Conservation (phyloP, 805 yeast species). For the Wickerhamomyces mucosus region DNA sequence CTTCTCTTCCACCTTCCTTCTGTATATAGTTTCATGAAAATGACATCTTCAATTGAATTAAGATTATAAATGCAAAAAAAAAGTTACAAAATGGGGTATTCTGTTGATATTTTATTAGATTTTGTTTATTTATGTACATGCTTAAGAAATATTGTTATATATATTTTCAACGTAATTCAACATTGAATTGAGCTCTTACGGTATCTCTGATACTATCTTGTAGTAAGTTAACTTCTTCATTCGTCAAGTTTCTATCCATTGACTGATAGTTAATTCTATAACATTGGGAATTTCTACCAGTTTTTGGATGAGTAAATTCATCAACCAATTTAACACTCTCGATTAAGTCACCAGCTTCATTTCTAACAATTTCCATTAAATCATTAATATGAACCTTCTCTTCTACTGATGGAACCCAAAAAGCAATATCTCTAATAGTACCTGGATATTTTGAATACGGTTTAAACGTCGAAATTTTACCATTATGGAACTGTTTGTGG, state of each 20-base stretch:
- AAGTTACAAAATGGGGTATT: no score
- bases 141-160: neutral
- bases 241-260: conserved; percentile 87
- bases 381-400: conserved; percentile 66
- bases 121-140: neutral
- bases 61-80: no score
- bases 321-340: conserved; percentile 79
- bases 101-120: no score
- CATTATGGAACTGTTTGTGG: conserved; percentile 55
- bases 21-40: no score
- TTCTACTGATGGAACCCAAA: conserved; percentile 60
- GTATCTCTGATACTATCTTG: conserved; percentile 56
- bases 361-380: conserved; percentile 86
- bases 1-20: no score
- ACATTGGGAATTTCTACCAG: conserved; percentile 68
- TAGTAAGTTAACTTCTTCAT: conserved; percentile 68
- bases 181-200: conserved; percentile 41
- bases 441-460: conserved; percentile 93
- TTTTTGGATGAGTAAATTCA: conserved; percentile 78
- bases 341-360: conserved; percentile 76
- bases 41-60: no score
- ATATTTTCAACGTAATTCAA: conserved; percentile 42
- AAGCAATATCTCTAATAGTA: conserved; percentile 77
- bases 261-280: conserved; percentile 90
- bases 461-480: conserved; percentile 59